These are phyloP conservation scores for Mycena latifolia DNA, from an alignment of 768 basidiomycete genomes.

Conservation along the genomic window DNA sequence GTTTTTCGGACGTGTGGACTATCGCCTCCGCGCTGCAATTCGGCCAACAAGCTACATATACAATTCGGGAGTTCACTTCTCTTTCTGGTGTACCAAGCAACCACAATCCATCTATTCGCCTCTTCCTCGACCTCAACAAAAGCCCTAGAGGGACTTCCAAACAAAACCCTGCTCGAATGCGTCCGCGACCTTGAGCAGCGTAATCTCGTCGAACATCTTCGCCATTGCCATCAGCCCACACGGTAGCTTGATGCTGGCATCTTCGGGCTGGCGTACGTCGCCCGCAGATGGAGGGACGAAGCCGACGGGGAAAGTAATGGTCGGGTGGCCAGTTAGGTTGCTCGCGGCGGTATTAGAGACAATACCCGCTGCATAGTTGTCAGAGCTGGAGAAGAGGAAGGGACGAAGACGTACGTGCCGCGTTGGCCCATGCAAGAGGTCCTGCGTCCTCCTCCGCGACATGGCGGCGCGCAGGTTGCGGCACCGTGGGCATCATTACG, in stretches of 20 bases:
- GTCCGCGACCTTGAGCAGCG: slow-evolving; percentile 22
- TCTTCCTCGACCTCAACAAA: no score
- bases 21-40: no score
- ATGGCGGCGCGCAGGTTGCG: slow-evolving; percentile 34
- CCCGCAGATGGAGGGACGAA: slow-evolving; percentile 41
- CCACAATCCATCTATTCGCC: no score
- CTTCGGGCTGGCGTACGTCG: slow-evolving; percentile 37
- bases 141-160: slow-evolving; percentile 18
- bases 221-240: slow-evolving; percentile 54
- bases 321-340: slow-evolving; percentile 49
- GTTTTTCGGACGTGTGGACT: no score
- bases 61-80: no score
- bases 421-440: slow-evolving; percentile 25
- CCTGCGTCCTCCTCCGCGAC: slow-evolving; percentile 24
- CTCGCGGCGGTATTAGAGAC: slow-evolving; percentile 31
- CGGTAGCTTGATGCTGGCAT: slow-evolving; percentile 45
- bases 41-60: no score
- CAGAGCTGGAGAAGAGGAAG: neutral
- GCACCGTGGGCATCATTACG: slow-evolving; percentile 35
- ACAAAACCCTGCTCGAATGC: slow-evolving; percentile 27
- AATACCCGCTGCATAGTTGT: slow-evolving; percentile 17
- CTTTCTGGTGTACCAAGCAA: no score
- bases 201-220: slow-evolving; percentile 45
- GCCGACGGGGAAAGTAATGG: slow-evolving; percentile 51
- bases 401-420: neutral